phyloP scores from a whole-genome alignment of 2,329 filamentous ascomycete species.

The Chaetomium strumarium region DNA sequence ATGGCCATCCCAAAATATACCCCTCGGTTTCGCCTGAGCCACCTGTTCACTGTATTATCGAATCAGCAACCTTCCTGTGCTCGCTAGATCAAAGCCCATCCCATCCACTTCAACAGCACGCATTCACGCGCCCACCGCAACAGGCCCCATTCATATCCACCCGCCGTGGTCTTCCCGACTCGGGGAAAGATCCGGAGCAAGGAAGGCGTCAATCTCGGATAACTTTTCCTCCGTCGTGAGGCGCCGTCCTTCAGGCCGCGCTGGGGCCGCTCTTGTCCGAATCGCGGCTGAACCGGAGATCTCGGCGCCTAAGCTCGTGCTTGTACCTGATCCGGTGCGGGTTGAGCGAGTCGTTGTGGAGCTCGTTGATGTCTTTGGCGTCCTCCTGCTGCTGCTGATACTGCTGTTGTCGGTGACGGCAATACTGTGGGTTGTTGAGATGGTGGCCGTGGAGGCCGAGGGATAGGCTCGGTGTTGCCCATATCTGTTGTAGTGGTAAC shows the following conservation, averaged over 20 bases:
- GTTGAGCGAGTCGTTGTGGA: constrained; percentile 1
- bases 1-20: not conserved
- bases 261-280: no score
- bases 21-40: no score
- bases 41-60: not conserved
- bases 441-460: not conserved
- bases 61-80: not conserved
- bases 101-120: not conserved
- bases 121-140: not conserved
- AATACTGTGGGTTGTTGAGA: not conserved
- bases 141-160: not conserved
- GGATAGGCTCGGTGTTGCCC: not conserved
- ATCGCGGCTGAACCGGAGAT: not conserved
- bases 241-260: not conserved
- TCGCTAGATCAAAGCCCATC: not conserved
- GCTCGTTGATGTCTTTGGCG: not conserved
- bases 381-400: not conserved
- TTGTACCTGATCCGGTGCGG: not conserved
- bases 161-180: not conserved
- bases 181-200: constrained; percentile 8
- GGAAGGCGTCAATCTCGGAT: constrained; percentile 17
- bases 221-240: constrained; percentile 20
- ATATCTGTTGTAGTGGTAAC: not conserved
- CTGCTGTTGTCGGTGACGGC: not conserved
- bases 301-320: not conserved